phyloP scores from a whole-genome alignment of 257 asterid species.

The Nicotiana sylvestris region DNA sequence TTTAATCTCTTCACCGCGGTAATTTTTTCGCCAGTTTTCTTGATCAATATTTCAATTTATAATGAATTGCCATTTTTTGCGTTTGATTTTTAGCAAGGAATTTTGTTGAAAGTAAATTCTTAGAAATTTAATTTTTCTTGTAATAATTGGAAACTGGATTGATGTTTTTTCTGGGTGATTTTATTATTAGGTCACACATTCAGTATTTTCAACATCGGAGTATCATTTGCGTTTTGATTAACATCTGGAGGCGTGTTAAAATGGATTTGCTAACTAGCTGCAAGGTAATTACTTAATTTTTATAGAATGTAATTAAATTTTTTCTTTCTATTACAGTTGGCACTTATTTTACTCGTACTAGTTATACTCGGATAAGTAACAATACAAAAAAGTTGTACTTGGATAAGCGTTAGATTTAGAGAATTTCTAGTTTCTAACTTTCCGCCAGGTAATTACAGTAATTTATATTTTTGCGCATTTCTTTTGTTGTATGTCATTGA shows the following conservation, averaged over 20 bases:
- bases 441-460: background rate
- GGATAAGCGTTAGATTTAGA: background rate
- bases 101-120: background rate
- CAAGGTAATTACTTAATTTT: background rate
- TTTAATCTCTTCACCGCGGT: background rate
- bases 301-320: background rate
- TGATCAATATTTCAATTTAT: background rate
- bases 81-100: background rate
- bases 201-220: background rate
- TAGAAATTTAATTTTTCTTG: background rate
- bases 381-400: too few relatives aligned
- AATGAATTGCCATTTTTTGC: background rate
- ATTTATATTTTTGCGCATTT: background rate
- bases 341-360: background rate
- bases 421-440: background rate
- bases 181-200: background rate
- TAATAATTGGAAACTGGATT: background rate
- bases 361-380: too few relatives aligned
- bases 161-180: conserved; percentile 5
- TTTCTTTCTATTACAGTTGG: background rate
- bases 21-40: background rate
- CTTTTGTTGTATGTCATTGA: background rate
- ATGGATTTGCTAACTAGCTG: background rate
- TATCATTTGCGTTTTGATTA: background rate
- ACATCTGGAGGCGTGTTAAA: background rate